Evolutionary conservation across 139 green algal species (phyloP).

Genomic region (Nannochloris sp.): DNA sequence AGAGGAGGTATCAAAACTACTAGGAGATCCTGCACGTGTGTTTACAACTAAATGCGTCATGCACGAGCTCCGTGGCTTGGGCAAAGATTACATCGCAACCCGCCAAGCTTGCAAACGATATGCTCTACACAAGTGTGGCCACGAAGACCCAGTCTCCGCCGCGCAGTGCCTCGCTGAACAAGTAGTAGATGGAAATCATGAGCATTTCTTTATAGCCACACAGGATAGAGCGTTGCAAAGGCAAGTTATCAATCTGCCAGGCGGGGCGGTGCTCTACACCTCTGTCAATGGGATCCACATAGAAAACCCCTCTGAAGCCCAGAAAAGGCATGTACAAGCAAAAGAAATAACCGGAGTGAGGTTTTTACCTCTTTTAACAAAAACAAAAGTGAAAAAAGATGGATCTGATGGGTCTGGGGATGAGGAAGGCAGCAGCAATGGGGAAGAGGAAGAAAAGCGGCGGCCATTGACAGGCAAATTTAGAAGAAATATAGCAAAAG

Average conservation of each 20-base stretch:
- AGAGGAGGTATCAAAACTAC: conserved; percentile 43
- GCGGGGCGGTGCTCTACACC: conserved; percentile 32
- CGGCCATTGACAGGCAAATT: neutral
- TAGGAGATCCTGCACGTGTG: conserved; percentile 47
- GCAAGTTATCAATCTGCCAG: conserved; percentile 17
- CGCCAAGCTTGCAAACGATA: conserved; percentile 4
- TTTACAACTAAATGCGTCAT: conserved; percentile 61
- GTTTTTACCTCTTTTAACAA: neutral
- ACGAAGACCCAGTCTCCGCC: conserved; percentile 27
- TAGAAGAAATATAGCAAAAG: conserved; percentile 19
- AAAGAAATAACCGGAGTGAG: neutral
- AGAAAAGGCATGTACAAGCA: conserved; percentile 15
- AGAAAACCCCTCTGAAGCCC: conserved; percentile 24
- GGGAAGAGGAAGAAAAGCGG: neutral
- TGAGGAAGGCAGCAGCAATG: neutral
- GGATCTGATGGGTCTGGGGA: neutral
- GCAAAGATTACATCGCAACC: conserved; percentile 25
- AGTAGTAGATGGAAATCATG: conserved; percentile 29
- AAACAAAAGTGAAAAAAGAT: neutral
- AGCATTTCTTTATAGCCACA: conserved; percentile 49
- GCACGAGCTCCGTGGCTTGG: conserved; percentile 46
- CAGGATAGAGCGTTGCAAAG: conserved; percentile 37
- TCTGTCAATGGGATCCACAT: conserved; percentile 42
- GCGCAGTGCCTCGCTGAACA: conserved; percentile 44
- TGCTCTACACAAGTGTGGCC: conserved; percentile 56